phyloP scores from a whole-genome alignment of 2,329 filamentous ascomycete species.

The Arthrobotrys pseudoclavata region DNA sequence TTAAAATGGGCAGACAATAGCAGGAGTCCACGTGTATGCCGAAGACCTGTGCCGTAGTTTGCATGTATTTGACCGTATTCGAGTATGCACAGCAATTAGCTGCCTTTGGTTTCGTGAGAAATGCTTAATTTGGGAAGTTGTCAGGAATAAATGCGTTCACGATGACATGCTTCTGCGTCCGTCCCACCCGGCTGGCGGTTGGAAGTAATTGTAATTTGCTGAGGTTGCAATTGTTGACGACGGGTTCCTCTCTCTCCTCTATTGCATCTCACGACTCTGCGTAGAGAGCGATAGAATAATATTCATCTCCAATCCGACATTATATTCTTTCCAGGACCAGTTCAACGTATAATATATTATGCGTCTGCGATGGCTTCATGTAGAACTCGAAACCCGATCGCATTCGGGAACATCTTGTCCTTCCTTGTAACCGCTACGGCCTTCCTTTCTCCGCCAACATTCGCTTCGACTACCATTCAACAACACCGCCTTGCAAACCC shows the following conservation, averaged over 20 bases:
- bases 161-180: constrained; percentile 17
- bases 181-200: background rate
- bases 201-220: background rate
- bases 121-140: constrained; percentile 19
- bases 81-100: background rate
- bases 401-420: background rate
- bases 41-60: constrained; percentile 7
- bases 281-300: background rate
- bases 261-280: background rate
- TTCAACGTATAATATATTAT: constrained; percentile 7
- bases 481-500: constrained; percentile 1
- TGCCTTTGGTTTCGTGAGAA: background rate
- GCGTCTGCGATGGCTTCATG: constrained; percentile 22
- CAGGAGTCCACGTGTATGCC: constrained; percentile 26
- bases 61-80: background rate
- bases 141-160: constrained; percentile 14
- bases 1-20: constrained; percentile 3
- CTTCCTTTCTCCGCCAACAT: constrained; percentile 1
- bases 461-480: constrained; percentile 3
- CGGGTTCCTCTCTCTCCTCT: background rate
- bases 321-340: background rate
- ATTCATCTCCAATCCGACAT: background rate
- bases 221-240: background rate
- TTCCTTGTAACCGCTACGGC: constrained; percentile 4
- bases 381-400: background rate